phyloP scores from a whole-genome alignment of 169 alveolate genomes.

The Plasmodium ovale region DNA sequence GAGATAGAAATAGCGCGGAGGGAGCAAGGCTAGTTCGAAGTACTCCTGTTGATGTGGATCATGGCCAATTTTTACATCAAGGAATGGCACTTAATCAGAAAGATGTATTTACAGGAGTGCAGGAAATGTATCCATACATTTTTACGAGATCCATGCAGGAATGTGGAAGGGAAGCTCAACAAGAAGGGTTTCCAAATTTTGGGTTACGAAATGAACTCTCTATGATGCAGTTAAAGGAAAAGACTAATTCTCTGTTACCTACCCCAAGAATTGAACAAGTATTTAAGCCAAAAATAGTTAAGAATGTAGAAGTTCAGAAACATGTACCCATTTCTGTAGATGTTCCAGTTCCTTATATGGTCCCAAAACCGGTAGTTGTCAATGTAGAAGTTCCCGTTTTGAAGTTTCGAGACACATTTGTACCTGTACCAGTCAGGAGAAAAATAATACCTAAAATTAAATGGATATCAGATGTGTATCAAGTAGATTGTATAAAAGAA shows the following conservation, averaged over 20 bases:
- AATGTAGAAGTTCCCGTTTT: conserved; percentile 90
- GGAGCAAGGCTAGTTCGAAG: conserved; percentile 37
- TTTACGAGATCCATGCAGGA: conserved; percentile 77
- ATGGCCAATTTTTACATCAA: neutral
- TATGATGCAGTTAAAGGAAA: conserved; percentile 23
- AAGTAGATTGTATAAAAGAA: conserved; percentile 89
- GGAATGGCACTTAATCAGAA: neutral
- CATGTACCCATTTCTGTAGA: conserved; percentile 89
- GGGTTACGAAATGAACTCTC: conserved; percentile 14
- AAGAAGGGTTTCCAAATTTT: conserved; percentile 48
- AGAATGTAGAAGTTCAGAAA: conserved; percentile 83
- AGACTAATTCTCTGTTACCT: conserved; percentile 5
- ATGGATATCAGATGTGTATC: conserved; percentile 89
- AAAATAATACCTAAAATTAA: conserved; percentile 88
- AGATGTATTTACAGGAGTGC: conserved; percentile 8
- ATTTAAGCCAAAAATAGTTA: conserved; percentile 84
- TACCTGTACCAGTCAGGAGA: conserved; percentile 90
- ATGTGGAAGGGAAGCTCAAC: conserved; percentile 49
- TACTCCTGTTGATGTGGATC: neutral
- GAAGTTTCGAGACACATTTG: conserved; percentile 89
- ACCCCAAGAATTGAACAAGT: conserved; percentile 81
- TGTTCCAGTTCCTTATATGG: conserved; percentile 91
- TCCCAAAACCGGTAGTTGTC: conserved; percentile 89
- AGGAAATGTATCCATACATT: conserved; percentile 16
- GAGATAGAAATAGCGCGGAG: neutral